Evolutionary conservation across 345 rosid genomes (phyloP).

Genomic region (Eutrema japonicum): DNA sequence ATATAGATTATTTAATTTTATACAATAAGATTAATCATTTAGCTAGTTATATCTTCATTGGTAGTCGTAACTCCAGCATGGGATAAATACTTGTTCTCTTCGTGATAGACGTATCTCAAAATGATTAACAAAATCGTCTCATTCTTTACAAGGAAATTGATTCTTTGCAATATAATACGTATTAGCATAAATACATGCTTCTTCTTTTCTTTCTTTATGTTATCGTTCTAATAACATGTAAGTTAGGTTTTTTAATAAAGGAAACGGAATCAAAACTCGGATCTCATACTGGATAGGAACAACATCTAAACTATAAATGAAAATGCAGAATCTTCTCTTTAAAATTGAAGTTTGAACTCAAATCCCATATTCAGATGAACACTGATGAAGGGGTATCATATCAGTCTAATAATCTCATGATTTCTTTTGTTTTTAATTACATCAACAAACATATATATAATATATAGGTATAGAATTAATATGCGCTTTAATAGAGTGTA

Average conservation of each 20-base stretch:
- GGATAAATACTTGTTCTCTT: background rate
- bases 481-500: slow-evolving; percentile 20
- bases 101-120: background rate
- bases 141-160: background rate
- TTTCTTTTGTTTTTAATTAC: slow-evolving; percentile 4
- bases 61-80: background rate
- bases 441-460: slow-evolving; percentile 7
- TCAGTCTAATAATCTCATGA: slow-evolving; percentile 10
- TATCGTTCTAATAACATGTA: background rate
- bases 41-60: background rate
- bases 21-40: background rate
- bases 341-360: background rate
- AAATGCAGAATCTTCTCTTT: background rate
- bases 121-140: background rate
- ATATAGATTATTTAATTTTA: background rate
- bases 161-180: no score
- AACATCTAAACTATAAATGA: background rate
- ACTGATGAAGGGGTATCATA: background rate
- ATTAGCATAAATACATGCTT: background rate
- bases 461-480: background rate
- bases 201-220: background rate
- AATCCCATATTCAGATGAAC: background rate
- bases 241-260: background rate
- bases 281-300: slow-evolving; percentile 5
- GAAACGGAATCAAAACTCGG: background rate